Percentiles rank a stretch among this genome's conserved stretches.
Conservation (phyloP, 2,329 filamentous ascomycete genomes). For the Podosphaera fusca region DNA sequence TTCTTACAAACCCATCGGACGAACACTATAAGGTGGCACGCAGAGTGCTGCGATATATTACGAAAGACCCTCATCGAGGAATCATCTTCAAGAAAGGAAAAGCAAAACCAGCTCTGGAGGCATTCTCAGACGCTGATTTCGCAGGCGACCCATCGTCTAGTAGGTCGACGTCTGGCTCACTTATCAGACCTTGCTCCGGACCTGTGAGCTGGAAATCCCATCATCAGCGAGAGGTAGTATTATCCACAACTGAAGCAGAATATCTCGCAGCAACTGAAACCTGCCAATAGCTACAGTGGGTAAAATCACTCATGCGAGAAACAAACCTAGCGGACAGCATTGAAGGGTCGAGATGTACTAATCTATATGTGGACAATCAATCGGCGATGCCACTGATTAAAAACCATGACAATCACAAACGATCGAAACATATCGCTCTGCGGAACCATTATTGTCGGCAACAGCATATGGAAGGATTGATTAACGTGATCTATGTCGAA, state of each 20-base stretch:
- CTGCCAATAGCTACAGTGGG: neutral
- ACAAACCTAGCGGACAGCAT: neutral
- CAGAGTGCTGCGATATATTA: neutral
- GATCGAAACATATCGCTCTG: neutral
- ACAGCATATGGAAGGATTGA: neutral
- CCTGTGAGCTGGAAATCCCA: too few species aligned
- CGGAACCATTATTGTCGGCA: neutral
- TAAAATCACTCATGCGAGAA: neutral
- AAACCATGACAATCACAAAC: too few species aligned
- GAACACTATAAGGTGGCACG: neutral
- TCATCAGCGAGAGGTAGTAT: too few species aligned
- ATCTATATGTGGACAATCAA: neutral
- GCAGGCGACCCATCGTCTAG: neutral
- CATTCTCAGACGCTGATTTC: neutral
- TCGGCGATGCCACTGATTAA: neutral
- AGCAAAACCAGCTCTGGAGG: neutral
- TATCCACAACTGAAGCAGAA: too few species aligned
- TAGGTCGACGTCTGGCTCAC: too few species aligned
- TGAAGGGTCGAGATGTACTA: neutral
- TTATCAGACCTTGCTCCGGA: too few species aligned
- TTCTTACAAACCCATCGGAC: neutral
- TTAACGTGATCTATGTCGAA: neutral
- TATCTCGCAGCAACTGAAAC: neutral
- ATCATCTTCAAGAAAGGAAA: neutral
- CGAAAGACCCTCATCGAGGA: neutral